Base-by-base conservation (phyloP, 108 stramenopile species). In the Chaetoceros muelleri region DNA sequence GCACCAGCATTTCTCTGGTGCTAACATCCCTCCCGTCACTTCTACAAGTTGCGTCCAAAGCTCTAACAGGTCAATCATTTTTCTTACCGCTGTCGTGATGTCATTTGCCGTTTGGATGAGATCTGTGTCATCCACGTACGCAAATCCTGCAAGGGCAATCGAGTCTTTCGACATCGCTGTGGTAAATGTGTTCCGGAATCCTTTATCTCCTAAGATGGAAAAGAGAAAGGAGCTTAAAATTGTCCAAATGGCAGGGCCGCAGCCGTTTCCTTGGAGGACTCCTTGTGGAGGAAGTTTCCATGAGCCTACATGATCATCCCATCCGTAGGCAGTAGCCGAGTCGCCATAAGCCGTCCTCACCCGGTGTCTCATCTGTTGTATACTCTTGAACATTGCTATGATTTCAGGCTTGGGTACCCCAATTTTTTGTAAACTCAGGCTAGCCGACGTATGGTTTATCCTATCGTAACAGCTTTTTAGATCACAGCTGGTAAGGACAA, bases 261-360 rank as follows among this genome's bases (percentile, higher is more conserved):
- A 61, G 7, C 65, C 70, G 40, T 69, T 71, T 20, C 75, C 75
- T 58, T 76, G 75, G 1, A 24, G 28, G 34, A 66, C 26, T 25
- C 64, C 59, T 30, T 54, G 54, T 24, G 46, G 53, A 2, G 62
- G 49, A 16, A 48, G 25, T 2, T n/a, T 24, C 34, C 34, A 40
- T 40, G 5, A 13, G 2, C 26, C 17, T 17, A 53, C 21, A 3
- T 18, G n/a, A 18, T 60, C 25, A 17, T 28, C n/a, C n/a, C 22
- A 24, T 24, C 40, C 52, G 13, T 28, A 49, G 10, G 24, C 2
- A 22, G 24, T 8, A 18, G 3, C 45, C 3, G 62, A 64, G 44
- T 64, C 54, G 2, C 62, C 53, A 26, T 24, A 55, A 8, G 20
- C 54, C 3, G 62, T 55, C 16, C 62, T 51, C 22, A 64, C 26